Conservation (phyloP, 768 basidiomycete genomes). For the Boletellus ananiceps region DNA sequence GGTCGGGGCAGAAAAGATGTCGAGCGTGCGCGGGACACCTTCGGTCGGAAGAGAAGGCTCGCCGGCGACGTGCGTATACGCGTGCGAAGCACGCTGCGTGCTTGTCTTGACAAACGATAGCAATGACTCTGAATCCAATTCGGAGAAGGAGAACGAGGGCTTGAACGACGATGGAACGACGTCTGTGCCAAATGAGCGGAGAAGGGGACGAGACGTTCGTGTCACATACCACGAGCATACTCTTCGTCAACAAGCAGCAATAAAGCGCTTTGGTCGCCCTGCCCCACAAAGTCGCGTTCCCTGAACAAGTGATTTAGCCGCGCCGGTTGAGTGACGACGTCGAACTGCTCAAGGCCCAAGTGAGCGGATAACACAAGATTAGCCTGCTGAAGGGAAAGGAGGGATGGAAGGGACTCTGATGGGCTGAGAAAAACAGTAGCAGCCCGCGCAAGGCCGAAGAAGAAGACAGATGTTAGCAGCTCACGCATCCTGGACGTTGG, state of each 20-base stretch:
- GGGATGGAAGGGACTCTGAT: slow-evolving; percentile 32
- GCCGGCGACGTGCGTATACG: slow-evolving; percentile 52
- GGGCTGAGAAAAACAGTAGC: slow-evolving; percentile 61
- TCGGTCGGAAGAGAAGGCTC: slow-evolving; percentile 30
- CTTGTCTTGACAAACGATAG: slow-evolving; percentile 55
- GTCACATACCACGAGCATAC: slow-evolving; percentile 49
- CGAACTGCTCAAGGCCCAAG: slow-evolving; percentile 66
- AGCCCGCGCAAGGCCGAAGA: slow-evolving; percentile 41
- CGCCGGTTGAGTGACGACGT: slow-evolving; percentile 39
- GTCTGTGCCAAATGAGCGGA: slow-evolving; percentile 34
- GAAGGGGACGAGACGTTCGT: neutral
- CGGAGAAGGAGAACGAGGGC: slow-evolving; percentile 43
- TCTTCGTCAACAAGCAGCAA: slow-evolving; percentile 53
- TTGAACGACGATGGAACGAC: slow-evolving; percentile 50
- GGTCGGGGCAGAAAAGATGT: slow-evolving; percentile 40
- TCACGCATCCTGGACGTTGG: slow-evolving; percentile 14
- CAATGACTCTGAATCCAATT: slow-evolving; percentile 33
- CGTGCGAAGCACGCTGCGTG: slow-evolving; percentile 51
- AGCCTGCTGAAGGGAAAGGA: slow-evolving; percentile 49
- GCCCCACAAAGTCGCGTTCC: slow-evolving; percentile 52
- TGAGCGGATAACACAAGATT: slow-evolving; percentile 61
- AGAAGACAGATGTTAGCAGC: slow-evolving; percentile 24
- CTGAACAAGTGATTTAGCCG: slow-evolving; percentile 18
- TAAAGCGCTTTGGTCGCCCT: slow-evolving; percentile 47
- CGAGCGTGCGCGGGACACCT: slow-evolving; percentile 33